A percentile compares a stretch with the other conserved stretches of the same genome.
Evolutionary conservation across 163 green algal genomes (phyloP).

Genomic region (Scenedesmus sp.): DNA sequence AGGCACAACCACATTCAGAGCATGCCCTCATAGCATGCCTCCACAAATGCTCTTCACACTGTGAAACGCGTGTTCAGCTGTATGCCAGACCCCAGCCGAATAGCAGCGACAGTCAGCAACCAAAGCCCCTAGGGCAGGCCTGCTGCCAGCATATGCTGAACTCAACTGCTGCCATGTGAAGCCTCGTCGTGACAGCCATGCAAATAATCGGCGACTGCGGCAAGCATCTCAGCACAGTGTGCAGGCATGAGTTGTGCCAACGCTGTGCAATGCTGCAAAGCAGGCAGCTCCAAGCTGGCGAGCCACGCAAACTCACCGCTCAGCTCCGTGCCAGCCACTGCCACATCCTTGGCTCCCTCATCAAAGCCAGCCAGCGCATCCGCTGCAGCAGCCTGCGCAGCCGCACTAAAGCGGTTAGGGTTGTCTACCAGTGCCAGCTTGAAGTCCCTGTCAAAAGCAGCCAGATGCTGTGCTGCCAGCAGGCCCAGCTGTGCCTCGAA

Average conservation of each 20-base stretch:
- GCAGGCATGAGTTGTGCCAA: too few relatives aligned
- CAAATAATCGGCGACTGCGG: too few relatives aligned
- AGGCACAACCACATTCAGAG: not conserved
- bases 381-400: slow-evolving; percentile 24
- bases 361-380: slow-evolving; percentile 45
- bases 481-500: slow-evolving; percentile 70
- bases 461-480: slow-evolving; percentile 57
- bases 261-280: not conserved
- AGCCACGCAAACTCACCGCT: slow-evolving; percentile 9
- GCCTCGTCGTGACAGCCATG: too few relatives aligned
- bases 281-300: not conserved
- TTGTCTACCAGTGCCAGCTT: slow-evolving; percentile 47
- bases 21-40: too few relatives aligned
- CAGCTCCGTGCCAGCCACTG: slow-evolving; percentile 75
- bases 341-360: slow-evolving; percentile 44
- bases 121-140: too few relatives aligned
- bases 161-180: too few relatives aligned
- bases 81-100: too few relatives aligned
- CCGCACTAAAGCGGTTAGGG: slow-evolving; percentile 32
- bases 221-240: too few relatives aligned
- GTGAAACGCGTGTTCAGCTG: too few relatives aligned
- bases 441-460: slow-evolving; percentile 61
- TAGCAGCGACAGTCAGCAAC: too few relatives aligned
- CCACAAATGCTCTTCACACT: too few relatives aligned
- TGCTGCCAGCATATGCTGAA: too few relatives aligned